Evolutionary conservation across 2,329 filamentous ascomycete species (phyloP).

Genomic region (Aspergillus sp.): DNA sequence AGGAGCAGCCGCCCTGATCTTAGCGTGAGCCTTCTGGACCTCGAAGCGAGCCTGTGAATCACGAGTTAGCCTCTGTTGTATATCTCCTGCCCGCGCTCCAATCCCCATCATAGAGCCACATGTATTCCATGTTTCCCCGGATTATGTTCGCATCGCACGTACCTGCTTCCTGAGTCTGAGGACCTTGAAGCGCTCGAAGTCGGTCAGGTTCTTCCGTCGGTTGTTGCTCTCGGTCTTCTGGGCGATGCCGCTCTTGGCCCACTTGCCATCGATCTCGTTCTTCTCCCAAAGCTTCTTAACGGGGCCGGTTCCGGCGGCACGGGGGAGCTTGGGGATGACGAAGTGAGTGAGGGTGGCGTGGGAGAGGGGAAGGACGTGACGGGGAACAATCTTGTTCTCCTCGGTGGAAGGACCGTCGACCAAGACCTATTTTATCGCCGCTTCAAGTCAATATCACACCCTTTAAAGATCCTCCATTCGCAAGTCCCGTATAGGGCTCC

Average conservation of each 20-base stretch:
- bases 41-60: constrained; percentile 76
- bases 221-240: constrained; percentile 87
- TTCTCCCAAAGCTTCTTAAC: constrained; percentile 91
- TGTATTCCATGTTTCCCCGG: neutral
- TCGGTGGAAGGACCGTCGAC: constrained; percentile 91
- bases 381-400: constrained; percentile 77
- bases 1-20: constrained; percentile 82
- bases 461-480: constrained; percentile 1
- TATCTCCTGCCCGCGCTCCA: neutral
- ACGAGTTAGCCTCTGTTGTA: constrained; percentile 23
- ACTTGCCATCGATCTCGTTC: constrained; percentile 89
- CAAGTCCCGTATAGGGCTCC: constrained; percentile 6
- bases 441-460: constrained; percentile 29
- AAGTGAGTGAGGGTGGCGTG: constrained; percentile 88
- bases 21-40: constrained; percentile 93
- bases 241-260: constrained; percentile 87
- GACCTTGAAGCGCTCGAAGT: constrained; percentile 99
- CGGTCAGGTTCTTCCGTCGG: constrained; percentile 87
- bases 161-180: constrained; percentile 99
- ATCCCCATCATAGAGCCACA: neutral
- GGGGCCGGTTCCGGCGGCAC: constrained; percentile 78
- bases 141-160: constrained; percentile 40
- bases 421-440: constrained; percentile 69
- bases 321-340: constrained; percentile 82
- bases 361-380: constrained; percentile 82